Percentiles rank a stretch among this genome's conserved stretches.
phyloP scores from a whole-genome alignment of 1,139 yeast species.

The Saccharomyces uvarum region DNA sequence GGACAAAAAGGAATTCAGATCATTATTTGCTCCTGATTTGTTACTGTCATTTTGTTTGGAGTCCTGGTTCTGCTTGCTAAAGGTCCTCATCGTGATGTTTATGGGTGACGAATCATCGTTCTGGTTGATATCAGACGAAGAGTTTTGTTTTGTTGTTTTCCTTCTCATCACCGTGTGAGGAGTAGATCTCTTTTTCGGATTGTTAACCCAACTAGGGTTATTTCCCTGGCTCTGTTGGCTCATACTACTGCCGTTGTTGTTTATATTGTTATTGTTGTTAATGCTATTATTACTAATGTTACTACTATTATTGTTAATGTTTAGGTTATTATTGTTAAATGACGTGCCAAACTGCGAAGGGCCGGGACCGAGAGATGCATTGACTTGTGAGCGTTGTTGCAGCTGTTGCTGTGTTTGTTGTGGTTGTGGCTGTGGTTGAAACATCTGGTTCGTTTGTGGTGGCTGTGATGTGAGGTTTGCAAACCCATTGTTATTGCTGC shows the following conservation, averaged over 20 bases:
- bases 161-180: constrained; percentile 46
- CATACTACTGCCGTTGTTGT: constrained; percentile 7
- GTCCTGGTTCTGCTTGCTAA: background rate
- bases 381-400: constrained; percentile 11
- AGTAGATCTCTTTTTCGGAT: constrained; percentile 49
- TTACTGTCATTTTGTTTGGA: background rate
- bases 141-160: constrained; percentile 15
- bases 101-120: constrained; percentile 17
- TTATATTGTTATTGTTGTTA: background rate
- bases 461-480: constrained; percentile 11
- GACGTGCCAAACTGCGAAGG: background rate
- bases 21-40: background rate
- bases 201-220: constrained; percentile 41
- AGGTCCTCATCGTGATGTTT: constrained; percentile 16
- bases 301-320: background rate
- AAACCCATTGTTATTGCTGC: constrained; percentile 5
- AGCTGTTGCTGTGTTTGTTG: constrained; percentile 14
- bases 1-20: background rate
- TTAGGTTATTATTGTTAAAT: constrained; percentile 2
- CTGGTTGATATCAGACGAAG: background rate
- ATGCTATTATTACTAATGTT: background rate
- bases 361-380: constrained; percentile 8
- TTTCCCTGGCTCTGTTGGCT: constrained; percentile 17
- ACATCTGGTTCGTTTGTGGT: constrained; percentile 5
- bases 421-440: background rate